Conservation (phyloP, 2,329 filamentous ascomycete genomes). For the Coniella lustricola region DNA sequence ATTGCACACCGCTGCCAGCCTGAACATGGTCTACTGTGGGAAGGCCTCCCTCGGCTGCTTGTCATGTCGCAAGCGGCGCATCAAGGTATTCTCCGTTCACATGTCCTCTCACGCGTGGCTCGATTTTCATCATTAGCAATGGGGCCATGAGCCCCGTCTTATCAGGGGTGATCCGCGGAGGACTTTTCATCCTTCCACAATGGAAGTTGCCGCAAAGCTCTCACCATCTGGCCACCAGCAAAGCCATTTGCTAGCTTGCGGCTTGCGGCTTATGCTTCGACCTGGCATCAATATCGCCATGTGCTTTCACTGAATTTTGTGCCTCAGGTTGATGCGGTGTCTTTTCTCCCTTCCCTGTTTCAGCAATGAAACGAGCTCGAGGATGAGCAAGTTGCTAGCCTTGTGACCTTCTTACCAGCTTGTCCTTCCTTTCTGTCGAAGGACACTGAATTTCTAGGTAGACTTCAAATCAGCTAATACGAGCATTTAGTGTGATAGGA, state of each 20-base stretch:
- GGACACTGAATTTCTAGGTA: background rate
- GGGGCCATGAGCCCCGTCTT: background rate
- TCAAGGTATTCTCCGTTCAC: slow-evolving; percentile 38
- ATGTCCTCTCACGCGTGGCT: background rate
- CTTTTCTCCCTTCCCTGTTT: background rate
- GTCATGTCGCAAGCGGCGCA: slow-evolving; percentile 45
- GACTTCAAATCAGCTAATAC: slow-evolving; percentile 6
- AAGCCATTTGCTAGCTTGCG: too few relatives aligned
- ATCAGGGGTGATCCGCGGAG: background rate
- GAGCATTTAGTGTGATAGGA: slow-evolving; percentile 49
- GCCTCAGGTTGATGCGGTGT: too few relatives aligned
- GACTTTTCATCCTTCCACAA: background rate
- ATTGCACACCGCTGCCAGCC: background rate
- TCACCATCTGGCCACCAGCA: too few relatives aligned
- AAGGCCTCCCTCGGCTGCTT: slow-evolving; percentile 50
- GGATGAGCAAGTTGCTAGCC: too few relatives aligned
- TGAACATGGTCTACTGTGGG: slow-evolving; percentile 48
- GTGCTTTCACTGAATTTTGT: too few relatives aligned
- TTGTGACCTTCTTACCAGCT: background rate
- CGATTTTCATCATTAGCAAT: background rate
- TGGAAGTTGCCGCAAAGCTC: background rate
- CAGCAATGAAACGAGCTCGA: too few relatives aligned
- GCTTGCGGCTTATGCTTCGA: background rate
- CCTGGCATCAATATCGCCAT: too few relatives aligned
- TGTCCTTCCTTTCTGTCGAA: background rate